Evolutionary conservation across 768 basidiomycete species (phyloP), one percentile per base, ranked within the genome.

Genomic region (Mycena galopus): DNA sequence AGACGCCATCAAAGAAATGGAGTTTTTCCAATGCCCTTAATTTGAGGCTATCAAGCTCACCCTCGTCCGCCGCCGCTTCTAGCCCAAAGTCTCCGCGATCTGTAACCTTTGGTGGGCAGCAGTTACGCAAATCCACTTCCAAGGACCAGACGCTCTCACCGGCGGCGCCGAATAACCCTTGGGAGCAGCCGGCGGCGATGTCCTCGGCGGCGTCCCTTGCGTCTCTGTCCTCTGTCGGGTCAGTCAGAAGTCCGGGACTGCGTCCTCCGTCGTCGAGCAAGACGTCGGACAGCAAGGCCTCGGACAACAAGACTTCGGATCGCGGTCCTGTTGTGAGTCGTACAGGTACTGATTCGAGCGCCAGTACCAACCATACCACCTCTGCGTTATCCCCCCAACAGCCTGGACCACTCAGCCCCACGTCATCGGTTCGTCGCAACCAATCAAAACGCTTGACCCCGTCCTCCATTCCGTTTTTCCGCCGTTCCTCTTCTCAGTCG

Each of bases 1-100:
- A 94, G 84, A 93, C 94, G 3, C 95, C 95, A 37, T 95, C 94
- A n/a, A 96, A 96, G 88, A 97, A 97, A 82, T 97, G 96, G 96
- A 96, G 95, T 79, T 94, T 97, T 80, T 93, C 94, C n/a, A 93
- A 88, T 73, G 94, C 93, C 27, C 84, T 96, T 5, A 94, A 93
- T 75, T 88, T 94, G 80, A 94, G 89, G 78, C 81, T 94, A 61
- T 88, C 91, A 17, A 88, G 88, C 69, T 92, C 91, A 30, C 90
- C 92, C 59, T 91, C 91, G 23, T 86, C 86, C 21, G 86, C 88
- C 50, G 89, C 91, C 64, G 81, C 30, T 78, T 77, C 62, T 65
- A 82, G 78, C 82, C 83, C 90, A 73, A 89, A 90, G 50, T 84
- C 90, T 33, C 92, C 93, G 23, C 89, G 91, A 67, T 85, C 90